Base-by-base conservation (phyloP, 495 filamentous ascomycete genomes). In the Rhizodiscina lignyota region DNA sequence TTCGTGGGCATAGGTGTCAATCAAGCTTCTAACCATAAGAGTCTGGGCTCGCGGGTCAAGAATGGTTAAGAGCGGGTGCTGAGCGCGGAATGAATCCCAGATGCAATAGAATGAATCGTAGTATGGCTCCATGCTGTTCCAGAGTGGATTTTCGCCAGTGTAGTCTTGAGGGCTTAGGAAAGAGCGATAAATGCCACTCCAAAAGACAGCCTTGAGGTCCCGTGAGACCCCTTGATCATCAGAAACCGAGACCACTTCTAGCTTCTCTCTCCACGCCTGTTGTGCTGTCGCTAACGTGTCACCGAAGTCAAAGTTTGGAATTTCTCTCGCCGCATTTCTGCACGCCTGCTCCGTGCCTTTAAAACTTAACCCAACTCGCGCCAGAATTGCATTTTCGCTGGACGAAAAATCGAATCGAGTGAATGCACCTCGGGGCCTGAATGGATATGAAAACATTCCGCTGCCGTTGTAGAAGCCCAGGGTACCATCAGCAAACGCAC, bases 31-130 rank as follows among this genome's bases (percentile, higher is more conserved):
- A 17, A 84, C 63, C 72, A 79, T 79, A 32, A 65, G 51, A 0
- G 72, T 67, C 41, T 81, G 68, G 0, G 72, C 65, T 0, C 54
- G 34, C 0, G 79, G 78, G 45, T 84, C 80, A 5, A 74, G 44
- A 33, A 86, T 53, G 2, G 74, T 83, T 21, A 86, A 51, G 16
- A 86, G 59, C 10, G 75, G 77, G 36, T 81, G 72, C 31, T 77
- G 73, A 23, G 68, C 74, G 8, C 80, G 63, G 43, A 78, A 86
- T 6, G 68, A 69, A 48, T 86, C 79, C 79, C 78, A 84, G 24
- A 38, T 47, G 31, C 45, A 50, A 45, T 74, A 86, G 21, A 50
- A 50, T n/a, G 39, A 43, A 24, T 50, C 47, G 20, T 45, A 51
- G 21, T 51, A 51, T 12, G 44, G 48, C 3, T 40, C 45, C 42